phyloP scores from a whole-genome alignment of 192 early-diverging fungal species.

The Coemansia guatemalensis region DNA sequence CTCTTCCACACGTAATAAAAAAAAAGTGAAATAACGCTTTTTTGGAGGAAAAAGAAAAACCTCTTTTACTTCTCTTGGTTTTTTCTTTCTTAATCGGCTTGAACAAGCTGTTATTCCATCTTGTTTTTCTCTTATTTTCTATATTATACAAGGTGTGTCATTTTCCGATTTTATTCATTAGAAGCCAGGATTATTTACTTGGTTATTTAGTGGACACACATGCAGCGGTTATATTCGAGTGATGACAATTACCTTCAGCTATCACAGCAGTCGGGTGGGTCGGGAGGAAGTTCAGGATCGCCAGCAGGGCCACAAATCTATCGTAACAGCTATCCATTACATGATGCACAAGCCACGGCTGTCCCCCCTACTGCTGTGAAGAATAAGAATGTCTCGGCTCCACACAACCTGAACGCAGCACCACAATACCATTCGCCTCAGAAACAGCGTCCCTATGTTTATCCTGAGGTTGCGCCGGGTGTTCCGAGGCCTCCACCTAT shows the following conservation, averaged over 20 bases:
- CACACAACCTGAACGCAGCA: constrained; percentile 5
- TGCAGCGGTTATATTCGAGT: constrained; percentile 31
- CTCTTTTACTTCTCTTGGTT: background rate
- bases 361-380: constrained; percentile 1
- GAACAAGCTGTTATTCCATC: background rate
- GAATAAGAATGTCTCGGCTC: background rate
- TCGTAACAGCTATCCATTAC: constrained; percentile 28
- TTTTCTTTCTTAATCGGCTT: constrained; percentile 2
- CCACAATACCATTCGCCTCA: background rate
- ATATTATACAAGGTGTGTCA: background rate
- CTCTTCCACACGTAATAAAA: background rate
- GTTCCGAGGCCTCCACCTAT: background rate
- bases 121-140: background rate
- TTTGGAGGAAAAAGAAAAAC: background rate
- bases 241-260: constrained; percentile 40
- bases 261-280: constrained; percentile 22
- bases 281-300: constrained; percentile 12
- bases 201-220: constrained; percentile 7
- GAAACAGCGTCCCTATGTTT: constrained; percentile 6
- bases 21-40: background rate
- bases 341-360: constrained; percentile 7
- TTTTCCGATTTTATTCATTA: background rate
- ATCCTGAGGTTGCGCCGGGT: constrained; percentile 13
- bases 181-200: constrained; percentile 3
- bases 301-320: constrained; percentile 43